These are phyloP conservation scores for Globomyces sp. DNA, from an alignment of 371 early-diverging fungal species.

Conservation along the genomic window DNA sequence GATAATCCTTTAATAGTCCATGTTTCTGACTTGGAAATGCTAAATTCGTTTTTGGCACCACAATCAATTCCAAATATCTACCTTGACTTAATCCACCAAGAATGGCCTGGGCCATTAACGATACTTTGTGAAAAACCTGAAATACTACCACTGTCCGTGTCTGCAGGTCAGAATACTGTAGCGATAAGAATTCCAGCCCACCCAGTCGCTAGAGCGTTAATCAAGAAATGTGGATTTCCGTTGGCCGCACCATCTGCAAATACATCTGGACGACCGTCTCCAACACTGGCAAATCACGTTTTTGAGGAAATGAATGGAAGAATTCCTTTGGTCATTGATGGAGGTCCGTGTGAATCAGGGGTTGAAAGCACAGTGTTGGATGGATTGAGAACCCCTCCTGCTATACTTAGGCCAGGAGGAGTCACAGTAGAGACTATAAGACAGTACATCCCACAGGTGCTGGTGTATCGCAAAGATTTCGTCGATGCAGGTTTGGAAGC, in stretches of 20 bases:
- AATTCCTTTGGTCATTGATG: slow-evolving; percentile 90
- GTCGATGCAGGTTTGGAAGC: slow-evolving; percentile 65
- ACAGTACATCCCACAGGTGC: slow-evolving; percentile 41
- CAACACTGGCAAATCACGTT: slow-evolving; percentile 93
- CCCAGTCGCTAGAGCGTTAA: slow-evolving; percentile 87
- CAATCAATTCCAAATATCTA: slow-evolving; percentile 63
- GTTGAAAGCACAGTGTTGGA: slow-evolving; percentile 97
- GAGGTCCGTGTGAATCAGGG: slow-evolving; percentile 89
- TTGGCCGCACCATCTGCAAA: slow-evolving; percentile 99
- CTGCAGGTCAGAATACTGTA: slow-evolving; percentile 87
- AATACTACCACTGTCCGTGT: slow-evolving; percentile 71
- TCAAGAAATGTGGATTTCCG: slow-evolving; percentile 85
- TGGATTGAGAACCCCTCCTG: slow-evolving; percentile 67
- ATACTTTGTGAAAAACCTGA: slow-evolving; percentile 80
- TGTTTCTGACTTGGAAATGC: slow-evolving; percentile 89
- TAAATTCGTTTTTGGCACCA: slow-evolving; percentile 36
- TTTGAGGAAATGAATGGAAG: slow-evolving; percentile 80
- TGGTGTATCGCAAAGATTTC: slow-evolving; percentile 81
- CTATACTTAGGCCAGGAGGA: slow-evolving; percentile 97
- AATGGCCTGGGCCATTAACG: slow-evolving; percentile 99
- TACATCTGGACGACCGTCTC: slow-evolving; percentile 94
- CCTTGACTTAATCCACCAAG: slow-evolving; percentile 58
- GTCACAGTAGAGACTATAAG: slow-evolving; percentile 80
- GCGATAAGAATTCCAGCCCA: slow-evolving; percentile 96
- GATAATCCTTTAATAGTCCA: slow-evolving; percentile 99